A percentile compares a stretch with the other conserved stretches of the same genome.
Evolutionary conservation across 2,329 filamentous ascomycete species (phyloP).

Genomic region (Elsinoe batatas): DNA sequence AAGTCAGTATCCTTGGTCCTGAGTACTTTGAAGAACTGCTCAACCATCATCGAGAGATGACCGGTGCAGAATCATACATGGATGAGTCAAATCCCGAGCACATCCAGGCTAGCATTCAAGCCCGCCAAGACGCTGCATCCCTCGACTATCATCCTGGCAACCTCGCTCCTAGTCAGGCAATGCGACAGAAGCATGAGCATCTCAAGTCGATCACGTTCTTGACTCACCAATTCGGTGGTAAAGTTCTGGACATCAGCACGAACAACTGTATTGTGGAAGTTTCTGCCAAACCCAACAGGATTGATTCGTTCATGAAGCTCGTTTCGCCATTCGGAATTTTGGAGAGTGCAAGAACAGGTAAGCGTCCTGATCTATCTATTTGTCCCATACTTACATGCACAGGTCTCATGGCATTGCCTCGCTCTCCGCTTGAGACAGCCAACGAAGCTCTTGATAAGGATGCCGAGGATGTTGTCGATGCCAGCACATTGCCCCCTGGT

Average conservation of each 20-base stretch:
- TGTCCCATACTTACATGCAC: constrained; percentile 19
- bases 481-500: constrained; percentile 84
- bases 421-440: constrained; percentile 72
- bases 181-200: constrained; percentile 96
- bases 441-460: constrained; percentile 66
- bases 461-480: constrained; percentile 88
- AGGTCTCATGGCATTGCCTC: constrained; percentile 88
- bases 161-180: constrained; percentile 73
- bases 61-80: constrained; percentile 34
- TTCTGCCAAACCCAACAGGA: constrained; percentile 84
- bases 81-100: constrained; percentile 21
- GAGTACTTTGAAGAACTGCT: constrained; percentile 98
- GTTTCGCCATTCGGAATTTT: constrained; percentile 90
- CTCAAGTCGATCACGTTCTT: constrained; percentile 92
- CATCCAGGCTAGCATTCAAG: constrained; percentile 16
- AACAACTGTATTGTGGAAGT: constrained; percentile 98
- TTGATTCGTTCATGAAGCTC: constrained; percentile 96
- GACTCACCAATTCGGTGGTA: constrained; percentile 94
- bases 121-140: constrained; percentile 30
- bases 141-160: constrained; percentile 82
- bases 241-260: constrained; percentile 94
- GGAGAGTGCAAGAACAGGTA: constrained; percentile 81
- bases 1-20: constrained; percentile 90
- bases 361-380: constrained; percentile 19
- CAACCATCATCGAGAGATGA: constrained; percentile 90